Base-by-base conservation (phyloP, 169 alveolate genomes). In the Eimeria tenella region DNA sequence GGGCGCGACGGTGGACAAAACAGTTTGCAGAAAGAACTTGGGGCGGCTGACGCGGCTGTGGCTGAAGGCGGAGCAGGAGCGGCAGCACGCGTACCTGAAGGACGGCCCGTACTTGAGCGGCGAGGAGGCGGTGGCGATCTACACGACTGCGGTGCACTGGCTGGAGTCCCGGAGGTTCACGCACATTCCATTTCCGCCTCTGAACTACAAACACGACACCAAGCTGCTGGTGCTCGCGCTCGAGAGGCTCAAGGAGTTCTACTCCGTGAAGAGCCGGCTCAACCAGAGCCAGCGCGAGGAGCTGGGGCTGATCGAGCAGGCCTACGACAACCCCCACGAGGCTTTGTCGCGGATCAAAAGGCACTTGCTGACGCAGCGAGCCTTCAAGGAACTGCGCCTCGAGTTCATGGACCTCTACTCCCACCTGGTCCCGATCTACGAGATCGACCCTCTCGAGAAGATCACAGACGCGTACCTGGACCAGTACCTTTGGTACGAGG, bases 271-370 rank as follows among this genome's bases (percentile, higher is more conserved):
- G 96, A 95, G 99, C 60, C 97, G 99, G 95, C 96, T 99, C 91
- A 99, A 99, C 94, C 99, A 99, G 96, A 97, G 98, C 63, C 99
- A 99, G 97, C 97, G 99, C 95, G 99, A 99, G 97, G 99, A 99
- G 97, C 96, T 99, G 79, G 99, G 99, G 31, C 96, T 99, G 89
- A 99, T 99, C 73, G 99, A 99, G 95, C 99, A 99, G 96, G 99
- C 99, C 17, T 99, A 99, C 97, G 99, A 99, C 96, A 99, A 99
- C 95, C 99, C 99, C 1, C 99, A 99, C 97, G 99, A 99, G 94
- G 99, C 99, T 23, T 97, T 99, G 81, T 97, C 99, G 19, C 98
- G 99, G 94, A 99, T 99, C 74, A 99, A 99, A 96, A 97, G 99
- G 75, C 99, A 99, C 95, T 94, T 99, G 92, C 97, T 99, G 84